Conservation (phyloP, 345 rosid genomes). For the Acer saccharum region DNA sequence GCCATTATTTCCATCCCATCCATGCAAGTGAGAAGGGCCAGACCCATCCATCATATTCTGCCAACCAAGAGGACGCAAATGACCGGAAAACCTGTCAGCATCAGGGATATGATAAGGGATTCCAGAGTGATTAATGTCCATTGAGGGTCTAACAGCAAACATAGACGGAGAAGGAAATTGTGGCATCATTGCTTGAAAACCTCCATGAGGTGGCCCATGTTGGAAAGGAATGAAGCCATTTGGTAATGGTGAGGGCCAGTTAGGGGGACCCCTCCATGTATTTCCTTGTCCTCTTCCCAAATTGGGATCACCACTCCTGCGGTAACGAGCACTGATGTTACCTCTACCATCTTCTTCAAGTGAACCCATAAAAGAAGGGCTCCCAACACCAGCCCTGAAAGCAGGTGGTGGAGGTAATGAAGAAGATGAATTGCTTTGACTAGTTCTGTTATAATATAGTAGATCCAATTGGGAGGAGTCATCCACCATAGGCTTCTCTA, state of each 20-base stretch:
- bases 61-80: constrained; percentile 92
- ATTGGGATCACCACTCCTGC: constrained; percentile 64
- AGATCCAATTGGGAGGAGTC: constrained; percentile 66
- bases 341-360: constrained; percentile 70
- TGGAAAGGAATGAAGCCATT: constrained; percentile 91
- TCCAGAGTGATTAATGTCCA: constrained; percentile 80
- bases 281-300: constrained; percentile 84
- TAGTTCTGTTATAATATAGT: constrained; percentile 53
- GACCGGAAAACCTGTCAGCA: constrained; percentile 78
- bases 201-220: constrained; percentile 84
- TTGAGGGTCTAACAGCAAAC: constrained; percentile 77
- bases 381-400: constrained; percentile 63
- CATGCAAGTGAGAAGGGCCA: constrained; percentile 80
- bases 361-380: constrained; percentile 68
- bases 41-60: constrained; percentile 87
- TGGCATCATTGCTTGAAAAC: constrained; percentile 72
- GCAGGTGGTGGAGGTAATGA: constrained; percentile 59
- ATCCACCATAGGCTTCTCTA: constrained; percentile 58
- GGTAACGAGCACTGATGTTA: constrained; percentile 52
- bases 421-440: constrained; percentile 49
- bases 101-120: constrained; percentile 79
- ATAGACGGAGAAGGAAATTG: constrained; percentile 75
- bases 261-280: constrained; percentile 87
- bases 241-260: constrained; percentile 77
- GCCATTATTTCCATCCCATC: constrained; percentile 84